These are phyloP conservation scores for Rhynchosporium agropyri DNA, from an alignment of 2,329 filamentous ascomycete genomes.

Conservation along the genomic window DNA sequence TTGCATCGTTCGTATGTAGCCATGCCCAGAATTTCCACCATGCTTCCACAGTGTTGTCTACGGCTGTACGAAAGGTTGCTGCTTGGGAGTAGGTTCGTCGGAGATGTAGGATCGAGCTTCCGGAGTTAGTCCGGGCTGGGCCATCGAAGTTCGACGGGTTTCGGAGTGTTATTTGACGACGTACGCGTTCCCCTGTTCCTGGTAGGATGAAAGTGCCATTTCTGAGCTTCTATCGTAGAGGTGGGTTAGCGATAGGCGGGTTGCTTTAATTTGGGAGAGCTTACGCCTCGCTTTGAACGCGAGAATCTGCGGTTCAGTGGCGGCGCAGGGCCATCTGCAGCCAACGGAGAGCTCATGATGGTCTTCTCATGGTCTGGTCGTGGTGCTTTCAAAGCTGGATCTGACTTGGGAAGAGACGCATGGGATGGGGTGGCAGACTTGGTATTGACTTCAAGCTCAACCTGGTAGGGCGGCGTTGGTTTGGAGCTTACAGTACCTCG, in stretches of 20 bases:
- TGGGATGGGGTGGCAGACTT: neutral
- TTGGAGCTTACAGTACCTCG: neutral
- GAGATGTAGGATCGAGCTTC: conserved; percentile 25
- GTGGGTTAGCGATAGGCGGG: conserved; percentile 18
- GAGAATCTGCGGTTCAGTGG: conserved; percentile 31
- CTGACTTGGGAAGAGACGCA: neutral
- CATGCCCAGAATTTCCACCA: conserved; percentile 56
- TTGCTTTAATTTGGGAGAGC: conserved; percentile 14
- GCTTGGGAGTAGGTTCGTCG: conserved; percentile 31
- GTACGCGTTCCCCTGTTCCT: conserved; percentile 80
- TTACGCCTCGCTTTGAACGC: conserved; percentile 37
- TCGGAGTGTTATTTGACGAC: conserved; percentile 77
- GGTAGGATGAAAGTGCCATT: conserved; percentile 89
- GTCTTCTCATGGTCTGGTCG: conserved; percentile 29
- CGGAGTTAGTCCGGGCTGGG: conserved; percentile 21
- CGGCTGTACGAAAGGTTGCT: conserved; percentile 43
- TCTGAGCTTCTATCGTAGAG: conserved; percentile 64
- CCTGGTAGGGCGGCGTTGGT: neutral
- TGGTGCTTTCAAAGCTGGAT: conserved; percentile 6
- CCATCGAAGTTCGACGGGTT: conserved; percentile 47
- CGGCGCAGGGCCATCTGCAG: conserved; percentile 35
- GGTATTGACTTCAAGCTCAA: neutral
- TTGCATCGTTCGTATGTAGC: conserved; percentile 71
- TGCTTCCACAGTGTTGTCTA: conserved; percentile 43
- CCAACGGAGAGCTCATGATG: conserved; percentile 41